Evolutionary conservation across 306 rosid genomes (phyloP), one percentile per base, ranked within the genome.

Genomic region (Cercis canadensis): DNA sequence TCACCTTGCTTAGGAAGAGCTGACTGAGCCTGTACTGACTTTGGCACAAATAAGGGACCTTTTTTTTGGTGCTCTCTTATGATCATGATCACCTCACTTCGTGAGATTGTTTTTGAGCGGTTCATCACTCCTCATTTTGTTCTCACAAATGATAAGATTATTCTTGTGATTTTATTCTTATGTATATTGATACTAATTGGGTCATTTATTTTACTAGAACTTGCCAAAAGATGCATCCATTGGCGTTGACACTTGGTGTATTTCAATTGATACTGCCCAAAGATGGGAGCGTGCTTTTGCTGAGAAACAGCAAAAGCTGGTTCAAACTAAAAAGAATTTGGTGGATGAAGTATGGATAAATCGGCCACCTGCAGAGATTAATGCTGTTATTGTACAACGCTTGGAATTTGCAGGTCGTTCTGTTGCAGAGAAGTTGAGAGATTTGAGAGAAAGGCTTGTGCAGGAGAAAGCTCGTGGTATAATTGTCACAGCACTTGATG

Each of bases 231-330:
- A 69, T 60, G 89, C 92, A 8, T 81, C 87, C 53, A 57, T 91
- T 75, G 99, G 99, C 73, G 88, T 95, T 61, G 99, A 95, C 76
- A 91, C 96, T 16, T 95, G 99, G 99, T 89, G 97, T 81, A 78
- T 86, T 69, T 91, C 99, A 36, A 78, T 95, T 39, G 92, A 87
- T 75, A 85, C 95, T 2, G 92, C 97, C 43, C 88, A 87, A 78
- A 89, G 78, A 71, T 95, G 97, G 97, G 88, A 87, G 77, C 87
- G 61, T 39, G 81, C 92, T 40, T 95, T 91, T 80, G 70, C 73
- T 29, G 72, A 46, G 65, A 95, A 86, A 79, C 81, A 79, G 57
- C 99, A 89, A 90, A 91, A 89, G 82, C 82, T 95, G 81, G 88
- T 91, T 66, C 91, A 83, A 58, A 94, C 99, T 0, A 58, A 86